Conservation (phyloP, 208 protist species). For the Leishmania tarentolae region DNA sequence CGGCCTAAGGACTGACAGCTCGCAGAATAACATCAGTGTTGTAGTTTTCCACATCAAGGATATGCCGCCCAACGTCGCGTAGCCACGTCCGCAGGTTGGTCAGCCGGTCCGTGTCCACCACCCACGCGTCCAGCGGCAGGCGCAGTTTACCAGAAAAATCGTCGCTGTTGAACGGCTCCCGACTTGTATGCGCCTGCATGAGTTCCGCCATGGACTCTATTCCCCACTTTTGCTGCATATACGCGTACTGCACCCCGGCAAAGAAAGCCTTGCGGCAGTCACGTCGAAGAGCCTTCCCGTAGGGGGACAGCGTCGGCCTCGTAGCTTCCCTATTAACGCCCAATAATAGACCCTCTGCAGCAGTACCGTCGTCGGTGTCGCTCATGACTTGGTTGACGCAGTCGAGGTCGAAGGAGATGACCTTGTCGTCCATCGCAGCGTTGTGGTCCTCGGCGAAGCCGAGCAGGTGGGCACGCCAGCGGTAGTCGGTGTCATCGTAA, state of each 20-base stretch:
- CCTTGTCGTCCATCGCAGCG: slow-evolving; percentile 7
- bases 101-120: slow-evolving; percentile 23
- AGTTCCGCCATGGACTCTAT: slow-evolving; percentile 13
- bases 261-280: slow-evolving; percentile 22
- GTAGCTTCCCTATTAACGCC: background rate
- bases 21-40: slow-evolving; percentile 25
- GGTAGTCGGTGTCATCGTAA: slow-evolving; percentile 53
- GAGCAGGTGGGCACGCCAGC: slow-evolving; percentile 32
- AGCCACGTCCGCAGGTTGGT: slow-evolving; percentile 13
- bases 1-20: slow-evolving; percentile 5
- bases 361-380: background rate
- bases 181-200: background rate
- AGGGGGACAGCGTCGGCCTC: slow-evolving; percentile 6
- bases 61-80: slow-evolving; percentile 14
- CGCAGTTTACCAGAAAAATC: slow-evolving; percentile 19
- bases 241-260: slow-evolving; percentile 17
- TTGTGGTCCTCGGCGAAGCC: slow-evolving; percentile 28
- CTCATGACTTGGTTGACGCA: slow-evolving; percentile 5
- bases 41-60: slow-evolving; percentile 9
- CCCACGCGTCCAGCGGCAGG: slow-evolving; percentile 37
- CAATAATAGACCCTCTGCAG: background rate
- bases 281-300: slow-evolving; percentile 12
- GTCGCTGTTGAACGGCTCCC: slow-evolving; percentile 16
- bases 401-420: slow-evolving; percentile 31
- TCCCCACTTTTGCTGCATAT: slow-evolving; percentile 31